Evolutionary conservation across 768 basidiomycete genomes (phyloP), one percentile per base, ranked within the genome.

Genomic region (Lyophyllum decastes): DNA sequence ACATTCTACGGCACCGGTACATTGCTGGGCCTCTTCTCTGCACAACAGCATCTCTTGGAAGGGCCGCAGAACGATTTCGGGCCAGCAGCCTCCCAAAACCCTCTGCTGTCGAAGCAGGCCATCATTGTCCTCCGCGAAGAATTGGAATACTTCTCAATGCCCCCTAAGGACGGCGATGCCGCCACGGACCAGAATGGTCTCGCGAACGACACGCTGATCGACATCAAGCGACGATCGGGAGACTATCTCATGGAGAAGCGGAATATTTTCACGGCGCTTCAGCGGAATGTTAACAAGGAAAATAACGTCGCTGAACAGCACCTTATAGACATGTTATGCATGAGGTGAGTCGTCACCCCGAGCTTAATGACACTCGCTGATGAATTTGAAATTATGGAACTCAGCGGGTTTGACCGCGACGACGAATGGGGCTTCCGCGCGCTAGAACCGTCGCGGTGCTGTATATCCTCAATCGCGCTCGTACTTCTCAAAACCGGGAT

Each of bases 261-360:
- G 68, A 92, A 89, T 72, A 97, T 99, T 67, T 99, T 99, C 72
- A 96, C 96, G 2, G 97, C 97, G 40, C 79, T 99, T 55, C 96
- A 99, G 79, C 83, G 97, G 66, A 99, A 99, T 73, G 96, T 98
- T 61, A 96, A 96, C 76, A 96, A 96, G 79, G 96, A 98, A 78
- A 98, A 98, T 70, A 98, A 99, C 72, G 82, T 97, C 53, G 97
- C 97, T 17, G 97, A 99, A 75, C 96, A 98, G 75, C 97, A 99
- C 77, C 78, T 99, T 66, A 99, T 99, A 74, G 97, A 98, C 76
- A 99, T 99, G 97, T 81, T 99, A 61, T 98, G 96, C 77, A 97
- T 98, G 94, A 97, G 95, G 96, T 96, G 70, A 43, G 76, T 26
- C 60, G 40, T 30, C 25, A 45, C 46, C 12, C 41, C 43, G 16